Conservation (phyloP, 352 stramenopile species). For the Globisporangium lucens region DNA sequence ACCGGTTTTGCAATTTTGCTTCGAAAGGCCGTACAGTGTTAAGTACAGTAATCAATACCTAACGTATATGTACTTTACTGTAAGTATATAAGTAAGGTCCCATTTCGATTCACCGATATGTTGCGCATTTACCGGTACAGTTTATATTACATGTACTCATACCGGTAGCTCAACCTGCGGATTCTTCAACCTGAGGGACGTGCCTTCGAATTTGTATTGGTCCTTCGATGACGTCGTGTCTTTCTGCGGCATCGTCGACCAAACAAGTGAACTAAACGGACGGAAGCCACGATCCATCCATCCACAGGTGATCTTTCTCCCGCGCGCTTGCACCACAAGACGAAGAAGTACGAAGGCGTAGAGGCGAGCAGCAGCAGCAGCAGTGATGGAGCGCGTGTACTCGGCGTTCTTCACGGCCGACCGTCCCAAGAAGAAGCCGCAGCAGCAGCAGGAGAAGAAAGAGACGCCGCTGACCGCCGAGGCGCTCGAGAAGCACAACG, state of each 20-base stretch:
- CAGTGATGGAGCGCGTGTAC: conserved; percentile 80
- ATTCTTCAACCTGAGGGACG: neutral
- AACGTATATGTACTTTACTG: too few species aligned
- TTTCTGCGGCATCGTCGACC: neutral
- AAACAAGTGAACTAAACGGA: neutral
- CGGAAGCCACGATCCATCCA: neutral
- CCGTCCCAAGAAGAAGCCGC: conserved; percentile 28
- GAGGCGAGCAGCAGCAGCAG: conserved; percentile 15
- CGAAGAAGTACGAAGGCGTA: neutral
- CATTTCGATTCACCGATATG: too few species aligned
- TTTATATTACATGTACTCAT: too few species aligned
- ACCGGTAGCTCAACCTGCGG: neutral
- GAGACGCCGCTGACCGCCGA: conserved; percentile 52
- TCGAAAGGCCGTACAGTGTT: too few species aligned
- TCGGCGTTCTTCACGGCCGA: conserved; percentile 79
- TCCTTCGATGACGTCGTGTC: neutral
- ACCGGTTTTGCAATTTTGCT: too few species aligned
- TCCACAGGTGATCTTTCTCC: neutral
- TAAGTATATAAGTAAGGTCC: too few species aligned
- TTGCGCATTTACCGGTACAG: too few species aligned
- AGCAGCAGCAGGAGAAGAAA: conserved; percentile 29
- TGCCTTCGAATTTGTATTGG: neutral
- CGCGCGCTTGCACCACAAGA: neutral
- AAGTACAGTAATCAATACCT: too few species aligned
- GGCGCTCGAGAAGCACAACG: conserved; percentile 65